A percentile compares a stretch with the other conserved stretches of the same genome.
Conservation (phyloP, 2,329 filamentous ascomycete species). For the Volutella citrinella region DNA sequence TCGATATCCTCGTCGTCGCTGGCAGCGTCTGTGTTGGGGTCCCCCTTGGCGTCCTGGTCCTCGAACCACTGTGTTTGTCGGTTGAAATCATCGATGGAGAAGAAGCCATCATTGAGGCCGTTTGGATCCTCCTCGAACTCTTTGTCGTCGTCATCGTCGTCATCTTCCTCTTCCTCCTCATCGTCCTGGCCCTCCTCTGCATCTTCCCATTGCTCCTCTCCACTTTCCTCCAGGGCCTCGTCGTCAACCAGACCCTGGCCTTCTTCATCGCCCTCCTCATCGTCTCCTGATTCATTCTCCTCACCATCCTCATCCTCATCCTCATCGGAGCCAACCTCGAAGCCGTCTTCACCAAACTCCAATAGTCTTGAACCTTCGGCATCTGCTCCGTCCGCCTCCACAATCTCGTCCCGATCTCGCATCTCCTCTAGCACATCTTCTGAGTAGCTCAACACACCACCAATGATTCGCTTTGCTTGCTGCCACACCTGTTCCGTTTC, state of each 20-base stretch:
- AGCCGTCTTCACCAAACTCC: constrained; percentile 28
- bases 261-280: constrained; percentile 21
- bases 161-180: constrained; percentile 35
- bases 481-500: constrained; percentile 90
- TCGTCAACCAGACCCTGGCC: constrained; percentile 22
- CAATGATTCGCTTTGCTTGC: constrained; percentile 81
- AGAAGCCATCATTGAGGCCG: constrained; percentile 95
- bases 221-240: constrained; percentile 19
- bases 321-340: constrained; percentile 28
- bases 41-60: constrained; percentile 75
- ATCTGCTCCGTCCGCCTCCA: constrained; percentile 29
- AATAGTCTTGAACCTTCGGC: constrained; percentile 28
- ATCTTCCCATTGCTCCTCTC: constrained; percentile 33
- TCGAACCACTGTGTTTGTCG: constrained; percentile 88
- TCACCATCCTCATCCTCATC: constrained; percentile 29
- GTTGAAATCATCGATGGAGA: constrained; percentile 97
- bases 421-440: constrained; percentile 46
- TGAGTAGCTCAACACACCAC: constrained; percentile 48
- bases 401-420: constrained; percentile 47
- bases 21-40: constrained; percentile 68
- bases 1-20: constrained; percentile 86
- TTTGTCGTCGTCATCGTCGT: constrained; percentile 43
- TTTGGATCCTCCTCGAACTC: constrained; percentile 61
- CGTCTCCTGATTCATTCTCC: constrained; percentile 24
- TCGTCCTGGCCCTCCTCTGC: constrained; percentile 33